Percentiles rank a stretch among this genome's conserved stretches.
phyloP scores from a whole-genome alignment of 495 filamentous ascomycete species.

The Hypoxylon lenormandii region DNA sequence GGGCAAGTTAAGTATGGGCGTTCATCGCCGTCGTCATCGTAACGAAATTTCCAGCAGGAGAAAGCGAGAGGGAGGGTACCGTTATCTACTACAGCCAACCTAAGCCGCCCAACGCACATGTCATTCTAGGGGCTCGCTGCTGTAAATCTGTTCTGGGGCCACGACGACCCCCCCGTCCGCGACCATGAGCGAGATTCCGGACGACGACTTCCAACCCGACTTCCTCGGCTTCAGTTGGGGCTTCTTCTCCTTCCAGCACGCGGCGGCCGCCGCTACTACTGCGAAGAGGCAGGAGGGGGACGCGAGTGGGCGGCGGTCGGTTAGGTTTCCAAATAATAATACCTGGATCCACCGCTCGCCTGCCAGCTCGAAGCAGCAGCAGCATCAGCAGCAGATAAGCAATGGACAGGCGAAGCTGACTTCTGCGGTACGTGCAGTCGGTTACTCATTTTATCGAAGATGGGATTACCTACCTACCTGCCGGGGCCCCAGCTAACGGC shows the following conservation, averaged over 20 bases:
- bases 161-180: neutral
- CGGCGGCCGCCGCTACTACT: no score
- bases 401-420: neutral
- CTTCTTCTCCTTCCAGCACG: conserved; percentile 9
- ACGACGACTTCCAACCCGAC: conserved; percentile 9
- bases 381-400: neutral
- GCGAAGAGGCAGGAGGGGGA: neutral
- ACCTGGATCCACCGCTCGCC: conserved; percentile 1
- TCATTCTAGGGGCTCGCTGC: neutral
- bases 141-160: no score
- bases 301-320: neutral
- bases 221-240: conserved; percentile 27
- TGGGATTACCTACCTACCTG: neutral
- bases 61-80: neutral
- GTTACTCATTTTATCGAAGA: neutral
- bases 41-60: neutral
- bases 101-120: neutral
- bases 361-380: neutral
- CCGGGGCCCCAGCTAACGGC: conserved; percentile 4
- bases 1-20: neutral
- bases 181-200: neutral
- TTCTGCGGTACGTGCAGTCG: neutral
- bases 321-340: conserved; percentile 1
- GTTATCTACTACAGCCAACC: neutral
- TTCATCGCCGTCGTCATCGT: neutral